Evolutionary conservation across 192 early-diverging fungal species (phyloP).

Genomic region (Umbelopsis isabellina): DNA sequence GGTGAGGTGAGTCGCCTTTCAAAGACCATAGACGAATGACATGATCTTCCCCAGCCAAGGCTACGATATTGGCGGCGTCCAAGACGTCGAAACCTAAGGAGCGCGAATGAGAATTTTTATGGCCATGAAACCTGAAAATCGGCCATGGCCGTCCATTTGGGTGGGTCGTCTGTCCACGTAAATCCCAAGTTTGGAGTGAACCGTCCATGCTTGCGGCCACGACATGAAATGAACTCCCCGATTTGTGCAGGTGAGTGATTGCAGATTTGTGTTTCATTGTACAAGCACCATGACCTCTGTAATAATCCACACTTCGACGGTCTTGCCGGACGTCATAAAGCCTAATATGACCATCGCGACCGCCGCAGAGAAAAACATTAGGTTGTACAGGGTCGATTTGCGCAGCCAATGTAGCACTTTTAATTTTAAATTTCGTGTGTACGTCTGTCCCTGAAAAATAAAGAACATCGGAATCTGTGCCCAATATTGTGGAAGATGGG

Average conservation of each 20-base stretch:
- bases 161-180: conserved; percentile 1
- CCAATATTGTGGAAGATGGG: not conserved
- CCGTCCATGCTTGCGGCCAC: conserved; percentile 14
- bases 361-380: not conserved
- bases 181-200: conserved; percentile 17
- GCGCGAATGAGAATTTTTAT: conserved; percentile 8
- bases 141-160: conserved; percentile 7
- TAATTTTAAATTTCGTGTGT: not conserved
- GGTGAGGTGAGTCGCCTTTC: not conserved
- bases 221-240: conserved; percentile 3
- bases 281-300: not conserved
- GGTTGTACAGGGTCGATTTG: conserved; percentile 21
- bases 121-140: conserved; percentile 13
- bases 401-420: conserved; percentile 3
- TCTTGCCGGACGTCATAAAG: not conserved
- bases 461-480: not conserved
- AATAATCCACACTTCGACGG: conserved; percentile 3
- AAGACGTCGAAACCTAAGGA: conserved; percentile 9
- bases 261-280: conserved; percentile 3
- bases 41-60: conserved; percentile 9
- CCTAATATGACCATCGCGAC: not conserved
- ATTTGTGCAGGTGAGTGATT: conserved; percentile 14
- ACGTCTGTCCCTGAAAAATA: not conserved
- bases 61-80: not conserved
- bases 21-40: conserved; percentile 2